A percentile compares a stretch with the other conserved stretches of the same genome.
phyloP scores from a whole-genome alignment of 2,329 filamentous ascomycete genomes.

The Pyricularia pennisetigena region DNA sequence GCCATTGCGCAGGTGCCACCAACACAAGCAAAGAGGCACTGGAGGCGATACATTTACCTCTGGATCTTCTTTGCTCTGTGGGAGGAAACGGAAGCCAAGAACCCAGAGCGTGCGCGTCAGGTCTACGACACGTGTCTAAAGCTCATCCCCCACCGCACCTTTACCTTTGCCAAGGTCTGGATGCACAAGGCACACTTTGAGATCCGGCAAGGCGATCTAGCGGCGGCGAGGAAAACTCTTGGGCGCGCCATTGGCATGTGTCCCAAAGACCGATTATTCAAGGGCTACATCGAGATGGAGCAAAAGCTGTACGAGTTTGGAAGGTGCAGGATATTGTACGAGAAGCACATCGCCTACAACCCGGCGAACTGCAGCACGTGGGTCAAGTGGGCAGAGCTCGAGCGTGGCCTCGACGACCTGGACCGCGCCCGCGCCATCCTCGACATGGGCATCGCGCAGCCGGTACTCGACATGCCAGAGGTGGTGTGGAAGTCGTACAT shows the following conservation, averaged over 20 bases:
- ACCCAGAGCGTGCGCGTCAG: constrained; percentile 69
- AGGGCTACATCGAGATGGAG: constrained; percentile 87
- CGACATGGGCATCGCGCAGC: constrained; percentile 77
- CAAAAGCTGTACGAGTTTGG: constrained; percentile 90
- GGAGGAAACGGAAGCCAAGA: constrained; percentile 81
- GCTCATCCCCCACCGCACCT: constrained; percentile 88
- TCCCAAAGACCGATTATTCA: constrained; percentile 92
- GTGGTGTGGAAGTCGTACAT: constrained; percentile 97
- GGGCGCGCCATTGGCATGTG: constrained; percentile 88
- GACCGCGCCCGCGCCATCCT: constrained; percentile 86
- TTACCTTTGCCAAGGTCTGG: constrained; percentile 97
- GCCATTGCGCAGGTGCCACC: constrained; percentile 93
- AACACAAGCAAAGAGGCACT: constrained; percentile 92
- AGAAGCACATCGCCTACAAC: constrained; percentile 92
- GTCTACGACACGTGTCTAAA: constrained; percentile 85
- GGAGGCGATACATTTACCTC: constrained; percentile 93
- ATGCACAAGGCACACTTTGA: constrained; percentile 89
- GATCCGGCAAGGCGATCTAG: constrained; percentile 73
- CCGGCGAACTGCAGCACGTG: constrained; percentile 83
- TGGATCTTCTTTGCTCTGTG: constrained; percentile 97
- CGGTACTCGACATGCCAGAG: constrained; percentile 90
- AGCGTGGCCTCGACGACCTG: constrained; percentile 81
- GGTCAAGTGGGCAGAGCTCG: constrained; percentile 93
- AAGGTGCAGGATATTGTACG: constrained; percentile 81
- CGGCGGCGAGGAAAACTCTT: constrained; percentile 75